Evolutionary conservation across 2,329 filamentous ascomycete species (phyloP).

Genomic region (Sporothrix inflata): DNA sequence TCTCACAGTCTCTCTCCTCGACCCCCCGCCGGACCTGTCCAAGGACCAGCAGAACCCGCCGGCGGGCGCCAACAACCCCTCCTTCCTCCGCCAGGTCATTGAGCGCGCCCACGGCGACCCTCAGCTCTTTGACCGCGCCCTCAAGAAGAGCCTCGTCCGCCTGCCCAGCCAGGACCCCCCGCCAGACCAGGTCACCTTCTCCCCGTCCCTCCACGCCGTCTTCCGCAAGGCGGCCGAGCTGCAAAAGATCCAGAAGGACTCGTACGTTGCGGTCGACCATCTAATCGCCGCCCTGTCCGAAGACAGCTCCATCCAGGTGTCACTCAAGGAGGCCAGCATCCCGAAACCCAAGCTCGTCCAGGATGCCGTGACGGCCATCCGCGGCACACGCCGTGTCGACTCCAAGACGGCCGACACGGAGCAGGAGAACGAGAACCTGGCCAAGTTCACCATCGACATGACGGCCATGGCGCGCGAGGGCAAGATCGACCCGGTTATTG

Average conservation of each 20-base stretch:
- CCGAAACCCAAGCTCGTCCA: constrained; percentile 90
- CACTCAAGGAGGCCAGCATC: constrained; percentile 83
- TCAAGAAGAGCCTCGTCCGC: constrained; percentile 91
- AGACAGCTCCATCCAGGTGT: constrained; percentile 72
- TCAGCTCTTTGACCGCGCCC: constrained; percentile 81
- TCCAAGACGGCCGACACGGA: constrained; percentile 95
- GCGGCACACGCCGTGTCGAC: constrained; percentile 90
- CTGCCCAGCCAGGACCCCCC: constrained; percentile 93
- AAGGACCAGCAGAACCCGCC: constrained; percentile 82
- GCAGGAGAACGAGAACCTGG: constrained; percentile 89
- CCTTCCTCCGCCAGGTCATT: constrained; percentile 93
- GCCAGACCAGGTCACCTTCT: constrained; percentile 82
- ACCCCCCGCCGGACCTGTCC: constrained; percentile 73
- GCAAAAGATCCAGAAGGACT: constrained; percentile 97
- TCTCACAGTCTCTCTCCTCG: constrained; percentile 79
- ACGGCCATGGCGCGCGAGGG: constrained; percentile 94
- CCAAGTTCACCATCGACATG: constrained; percentile 99
- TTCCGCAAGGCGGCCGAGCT: constrained; percentile 84
- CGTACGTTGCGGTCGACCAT: constrained; percentile 92
- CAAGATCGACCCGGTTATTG: constrained; percentile 97
- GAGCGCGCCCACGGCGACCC: constrained; percentile 92
- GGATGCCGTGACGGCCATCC: constrained; percentile 86
- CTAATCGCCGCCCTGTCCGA: constrained; percentile 84
- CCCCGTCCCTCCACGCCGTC: constrained; percentile 79
- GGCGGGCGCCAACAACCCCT: constrained; percentile 59